Evolutionary conservation across 2,329 filamentous ascomycete genomes (phyloP).

Genomic region (Colletotrichum phormii): DNA sequence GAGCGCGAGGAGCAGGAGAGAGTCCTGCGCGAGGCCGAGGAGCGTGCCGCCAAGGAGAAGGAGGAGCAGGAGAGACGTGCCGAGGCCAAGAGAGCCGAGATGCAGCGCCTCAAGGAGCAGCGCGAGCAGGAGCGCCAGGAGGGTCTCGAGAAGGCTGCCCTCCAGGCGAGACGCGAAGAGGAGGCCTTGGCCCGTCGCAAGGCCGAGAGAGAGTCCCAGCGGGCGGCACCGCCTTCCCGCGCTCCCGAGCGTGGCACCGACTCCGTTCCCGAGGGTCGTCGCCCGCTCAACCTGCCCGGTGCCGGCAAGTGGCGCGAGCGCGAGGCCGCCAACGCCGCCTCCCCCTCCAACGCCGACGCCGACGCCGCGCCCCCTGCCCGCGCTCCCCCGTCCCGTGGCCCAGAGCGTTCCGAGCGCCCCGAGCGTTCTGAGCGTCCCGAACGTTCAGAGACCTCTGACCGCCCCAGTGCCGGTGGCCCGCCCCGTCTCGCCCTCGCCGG

Average conservation of each 20-base stretch:
- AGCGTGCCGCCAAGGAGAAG: slow-evolving; percentile 83
- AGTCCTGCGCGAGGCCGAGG: slow-evolving; percentile 83
- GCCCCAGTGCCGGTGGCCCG: slow-evolving; percentile 56
- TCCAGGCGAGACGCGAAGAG: slow-evolving; percentile 86
- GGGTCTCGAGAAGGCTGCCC: slow-evolving; percentile 69
- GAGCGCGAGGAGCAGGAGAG: slow-evolving; percentile 89
- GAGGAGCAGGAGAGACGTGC: slow-evolving; percentile 85
- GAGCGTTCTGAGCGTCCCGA: slow-evolving; percentile 43
- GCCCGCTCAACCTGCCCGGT: slow-evolving; percentile 45
- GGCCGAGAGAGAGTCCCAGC: slow-evolving; percentile 69
- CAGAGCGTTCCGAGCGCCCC: slow-evolving; percentile 4
- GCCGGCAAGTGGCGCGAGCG: slow-evolving; percentile 57
- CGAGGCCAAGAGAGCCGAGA: slow-evolving; percentile 80
- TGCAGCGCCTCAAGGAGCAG: slow-evolving; percentile 75
- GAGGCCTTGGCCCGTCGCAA: slow-evolving; percentile 84
- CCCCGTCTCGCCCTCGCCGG: slow-evolving; percentile 72
- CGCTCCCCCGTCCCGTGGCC: slow-evolving; percentile 20
- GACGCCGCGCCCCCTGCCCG: slow-evolving; percentile 46
- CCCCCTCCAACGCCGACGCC: slow-evolving; percentile 45
- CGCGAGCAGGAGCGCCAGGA: slow-evolving; percentile 77
- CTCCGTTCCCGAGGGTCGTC: slow-evolving; percentile 38
- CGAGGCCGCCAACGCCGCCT: slow-evolving; percentile 44
- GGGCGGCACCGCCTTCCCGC: slow-evolving; percentile 52
- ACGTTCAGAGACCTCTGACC: slow-evolving; percentile 61
- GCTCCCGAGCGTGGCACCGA: slow-evolving; percentile 53